Percentiles rank a stretch among this genome's conserved stretches.
Conservation (phyloP, 2,329 filamentous ascomycete genomes). For the Mycosphaerella sp. region DNA sequence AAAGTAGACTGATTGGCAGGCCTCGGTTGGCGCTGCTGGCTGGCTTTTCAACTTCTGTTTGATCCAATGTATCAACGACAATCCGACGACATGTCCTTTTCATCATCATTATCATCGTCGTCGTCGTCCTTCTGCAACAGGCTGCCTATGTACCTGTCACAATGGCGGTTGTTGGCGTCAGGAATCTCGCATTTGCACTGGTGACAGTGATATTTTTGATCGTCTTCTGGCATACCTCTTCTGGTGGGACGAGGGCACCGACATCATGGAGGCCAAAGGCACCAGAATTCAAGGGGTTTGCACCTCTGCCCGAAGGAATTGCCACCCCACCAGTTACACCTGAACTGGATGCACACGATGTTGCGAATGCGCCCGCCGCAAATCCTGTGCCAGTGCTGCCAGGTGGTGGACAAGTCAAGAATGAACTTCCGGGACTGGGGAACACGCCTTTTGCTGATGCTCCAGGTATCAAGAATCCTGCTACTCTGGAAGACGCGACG, state of each 20-base stretch:
- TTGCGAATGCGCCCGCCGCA: background rate
- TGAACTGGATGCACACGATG: background rate
- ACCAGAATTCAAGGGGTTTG: conserved; percentile 5
- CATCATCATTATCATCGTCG: background rate
- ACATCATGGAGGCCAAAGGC: background rate
- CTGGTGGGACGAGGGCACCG: conserved; percentile 1
- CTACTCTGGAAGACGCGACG: background rate
- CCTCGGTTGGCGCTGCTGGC: background rate
- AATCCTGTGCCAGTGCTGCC: conserved; percentile 4
- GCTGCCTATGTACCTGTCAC: no score
- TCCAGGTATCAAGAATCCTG: background rate
- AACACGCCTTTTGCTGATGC: background rate
- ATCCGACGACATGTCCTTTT: background rate
- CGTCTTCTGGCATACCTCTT: conserved; percentile 1
- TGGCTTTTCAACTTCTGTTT: background rate
- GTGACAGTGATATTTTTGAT: conserved; percentile 1
- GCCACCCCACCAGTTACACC: background rate
- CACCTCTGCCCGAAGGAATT: conserved; percentile 4
- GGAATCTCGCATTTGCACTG: conserved; percentile 1
- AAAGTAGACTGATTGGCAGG: background rate
- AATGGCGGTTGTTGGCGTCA: background rate
- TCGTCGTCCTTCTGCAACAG: background rate
- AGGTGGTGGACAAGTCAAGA: background rate
- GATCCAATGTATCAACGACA: background rate
- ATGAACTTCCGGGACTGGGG: background rate